These are phyloP conservation scores for Imleria badia DNA, from an alignment of 768 basidiomycete genomes.

Conservation along the genomic window DNA sequence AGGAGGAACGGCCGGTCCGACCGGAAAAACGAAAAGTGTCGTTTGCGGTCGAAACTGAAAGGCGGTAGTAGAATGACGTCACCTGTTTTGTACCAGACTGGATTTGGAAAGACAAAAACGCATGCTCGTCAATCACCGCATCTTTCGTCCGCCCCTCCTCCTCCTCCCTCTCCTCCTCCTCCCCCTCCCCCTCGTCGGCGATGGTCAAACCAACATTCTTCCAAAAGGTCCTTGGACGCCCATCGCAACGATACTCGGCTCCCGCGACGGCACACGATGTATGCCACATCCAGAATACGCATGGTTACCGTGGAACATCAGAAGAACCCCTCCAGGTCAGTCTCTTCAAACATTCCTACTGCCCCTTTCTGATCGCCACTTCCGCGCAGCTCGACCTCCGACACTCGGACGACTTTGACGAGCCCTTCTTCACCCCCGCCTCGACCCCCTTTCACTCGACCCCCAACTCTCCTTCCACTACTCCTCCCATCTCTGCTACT, in stretches of 20 bases:
- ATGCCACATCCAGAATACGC: conserved; percentile 1
- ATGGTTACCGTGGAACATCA: conserved; percentile 6
- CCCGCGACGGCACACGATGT: conserved; percentile 16
- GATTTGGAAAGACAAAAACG: conserved; percentile 23
- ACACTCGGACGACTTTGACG: conserved; percentile 33
- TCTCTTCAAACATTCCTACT: not conserved
- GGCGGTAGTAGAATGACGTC: conserved; percentile 21
- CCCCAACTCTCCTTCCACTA: conserved; percentile 21
- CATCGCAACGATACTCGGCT: conserved; percentile 59
- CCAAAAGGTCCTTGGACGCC: conserved; percentile 60
- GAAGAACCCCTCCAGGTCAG: conserved; percentile 23
- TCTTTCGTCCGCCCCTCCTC: conserved; percentile 2
- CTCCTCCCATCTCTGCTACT: conserved; percentile 26
- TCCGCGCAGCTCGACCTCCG: conserved; percentile 16
- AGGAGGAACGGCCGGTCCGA: conserved; percentile 41
- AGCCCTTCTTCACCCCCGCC: conserved; percentile 51
- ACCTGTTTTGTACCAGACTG: conserved; percentile 18
- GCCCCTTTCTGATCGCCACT: conserved; percentile 4
- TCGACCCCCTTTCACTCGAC: conserved; percentile 19
- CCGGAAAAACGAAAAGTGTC: conserved; percentile 49
- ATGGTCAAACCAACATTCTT: conserved; percentile 60
- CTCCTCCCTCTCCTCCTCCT: not conserved
- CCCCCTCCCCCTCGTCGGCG: conserved; percentile 6
- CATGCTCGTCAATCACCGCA: conserved; percentile 7
- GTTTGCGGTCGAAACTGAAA: conserved; percentile 37